These are phyloP conservation scores for Westerdykella sp. DNA, from an alignment of 2,329 filamentous ascomycete species.

Conservation along the genomic window DNA sequence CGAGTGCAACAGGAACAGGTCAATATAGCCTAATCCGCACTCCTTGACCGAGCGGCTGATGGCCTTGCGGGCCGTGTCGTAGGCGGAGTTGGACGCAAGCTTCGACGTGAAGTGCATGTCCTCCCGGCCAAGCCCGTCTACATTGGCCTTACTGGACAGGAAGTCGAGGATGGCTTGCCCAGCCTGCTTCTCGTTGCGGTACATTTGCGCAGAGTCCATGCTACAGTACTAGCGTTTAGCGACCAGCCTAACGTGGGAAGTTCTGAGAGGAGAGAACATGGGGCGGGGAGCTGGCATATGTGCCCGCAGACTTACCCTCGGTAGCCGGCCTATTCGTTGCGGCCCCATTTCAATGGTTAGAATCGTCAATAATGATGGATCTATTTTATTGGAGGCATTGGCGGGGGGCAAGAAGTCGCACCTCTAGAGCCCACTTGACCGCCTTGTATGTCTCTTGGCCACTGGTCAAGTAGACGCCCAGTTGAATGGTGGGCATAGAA, in stretches of 20 bases:
- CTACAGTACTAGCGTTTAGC: slow-evolving; percentile 13
- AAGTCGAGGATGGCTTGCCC: slow-evolving; percentile 59
- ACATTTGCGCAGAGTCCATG: slow-evolving; percentile 59
- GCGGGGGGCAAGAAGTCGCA: slow-evolving; percentile 26
- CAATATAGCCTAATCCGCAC: slow-evolving; percentile 66
- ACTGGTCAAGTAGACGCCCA: slow-evolving; percentile 67
- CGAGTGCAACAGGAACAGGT: slow-evolving; percentile 72
- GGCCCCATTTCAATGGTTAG: slow-evolving; percentile 6
- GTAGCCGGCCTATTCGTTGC: slow-evolving; percentile 40
- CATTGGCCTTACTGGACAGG: slow-evolving; percentile 45
- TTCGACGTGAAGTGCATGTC: slow-evolving; percentile 79
- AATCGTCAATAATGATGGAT: background rate
- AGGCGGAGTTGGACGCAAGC: slow-evolving; percentile 60
- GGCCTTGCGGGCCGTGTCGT: slow-evolving; percentile 60
- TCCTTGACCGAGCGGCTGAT: slow-evolving; percentile 60
- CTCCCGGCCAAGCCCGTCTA: slow-evolving; percentile 51
- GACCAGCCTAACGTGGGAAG: background rate
- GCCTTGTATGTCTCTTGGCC: slow-evolving; percentile 54
- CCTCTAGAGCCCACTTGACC: slow-evolving; percentile 53
- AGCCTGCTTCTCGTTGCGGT: slow-evolving; percentile 65
- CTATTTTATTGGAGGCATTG: slow-evolving; percentile 5
- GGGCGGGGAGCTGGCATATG: background rate
- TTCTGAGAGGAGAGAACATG: no score
- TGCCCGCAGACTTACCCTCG: slow-evolving; percentile 32
- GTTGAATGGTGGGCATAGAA: slow-evolving; percentile 64